These are phyloP conservation scores for Skeletonema menzelii DNA, from an alignment of 108 stramenopile genomes.

Conservation along the genomic window DNA sequence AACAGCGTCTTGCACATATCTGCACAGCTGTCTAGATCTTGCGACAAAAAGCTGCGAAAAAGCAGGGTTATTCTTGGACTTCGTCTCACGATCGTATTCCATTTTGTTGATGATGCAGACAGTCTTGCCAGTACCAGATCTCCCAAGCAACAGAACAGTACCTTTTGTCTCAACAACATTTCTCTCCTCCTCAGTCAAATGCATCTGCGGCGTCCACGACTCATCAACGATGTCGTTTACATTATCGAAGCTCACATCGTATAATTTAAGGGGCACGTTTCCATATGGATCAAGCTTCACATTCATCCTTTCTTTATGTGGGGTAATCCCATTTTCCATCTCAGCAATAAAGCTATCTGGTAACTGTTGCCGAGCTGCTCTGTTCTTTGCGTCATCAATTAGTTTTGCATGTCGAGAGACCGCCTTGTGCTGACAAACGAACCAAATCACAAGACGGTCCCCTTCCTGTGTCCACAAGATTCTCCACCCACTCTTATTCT, in stretches of 20 bases:
- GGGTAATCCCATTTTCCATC: neutral
- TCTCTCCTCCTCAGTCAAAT: constrained; percentile 50
- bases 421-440: constrained; percentile 49
- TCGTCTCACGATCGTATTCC: constrained; percentile 45
- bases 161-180: constrained; percentile 47
- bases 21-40: constrained; percentile 46
- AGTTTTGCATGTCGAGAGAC: constrained; percentile 49
- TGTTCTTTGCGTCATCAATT: constrained; percentile 54
- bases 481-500: constrained; percentile 48
- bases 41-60: constrained; percentile 60
- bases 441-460: constrained; percentile 37
- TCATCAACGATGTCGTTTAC: constrained; percentile 19
- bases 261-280: constrained; percentile 52
- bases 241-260: constrained; percentile 31
- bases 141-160: constrained; percentile 54
- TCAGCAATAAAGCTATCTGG: constrained; percentile 13
- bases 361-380: constrained; percentile 37
- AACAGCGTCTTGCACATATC: constrained; percentile 43
- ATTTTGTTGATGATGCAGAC: constrained; percentile 58
- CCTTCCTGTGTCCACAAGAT: constrained; percentile 47
- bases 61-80: neutral
- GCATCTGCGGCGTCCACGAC: constrained; percentile 45
- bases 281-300: constrained; percentile 46
- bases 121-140: constrained; percentile 63
- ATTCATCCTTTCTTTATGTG: neutral